Evolutionary conservation across 768 basidiomycete species (phyloP).

Genomic region (Amanita exitialis): DNA sequence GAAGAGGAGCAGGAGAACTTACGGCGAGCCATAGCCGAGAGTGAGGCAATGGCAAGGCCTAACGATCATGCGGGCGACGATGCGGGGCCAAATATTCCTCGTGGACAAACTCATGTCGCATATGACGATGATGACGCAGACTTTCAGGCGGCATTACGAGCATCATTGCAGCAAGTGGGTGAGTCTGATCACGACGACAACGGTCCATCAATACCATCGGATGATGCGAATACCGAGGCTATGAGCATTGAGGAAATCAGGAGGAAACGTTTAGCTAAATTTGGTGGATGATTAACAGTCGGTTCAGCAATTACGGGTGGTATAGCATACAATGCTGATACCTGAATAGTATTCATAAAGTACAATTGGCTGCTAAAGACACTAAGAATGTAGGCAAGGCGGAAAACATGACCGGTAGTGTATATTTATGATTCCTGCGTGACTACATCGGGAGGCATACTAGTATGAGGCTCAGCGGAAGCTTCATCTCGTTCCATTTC

Average conservation of each 20-base stretch:
- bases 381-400: neutral
- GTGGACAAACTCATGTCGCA: slow-evolving; percentile 25
- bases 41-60: slow-evolving; percentile 31
- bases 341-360: neutral
- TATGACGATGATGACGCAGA: slow-evolving; percentile 86
- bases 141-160: slow-evolving; percentile 79
- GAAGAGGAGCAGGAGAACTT: slow-evolving; percentile 53
- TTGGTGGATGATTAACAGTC: slow-evolving; percentile 28
- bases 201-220: slow-evolving; percentile 23
- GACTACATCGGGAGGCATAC: slow-evolving; percentile 19
- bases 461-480: slow-evolving; percentile 23
- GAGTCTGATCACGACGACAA: slow-evolving; percentile 15
- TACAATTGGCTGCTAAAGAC: slow-evolving; percentile 1
- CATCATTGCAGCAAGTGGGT: slow-evolving; percentile 57
- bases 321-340: neutral
- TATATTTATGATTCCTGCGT: slow-evolving; percentile 10
- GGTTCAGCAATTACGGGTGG: neutral
- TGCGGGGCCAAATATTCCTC: neutral
- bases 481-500: slow-evolving; percentile 17
- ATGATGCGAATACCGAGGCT: slow-evolving; percentile 24
- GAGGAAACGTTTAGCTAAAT: slow-evolving; percentile 50
- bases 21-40: slow-evolving; percentile 51
- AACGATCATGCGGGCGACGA: neutral
- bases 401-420: neutral
- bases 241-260: slow-evolving; percentile 60